A percentile compares a stretch with the other conserved stretches of the same genome.
Conservation (phyloP, 495 filamentous ascomycete genomes). For the Pseudotulostoma volvatum region DNA sequence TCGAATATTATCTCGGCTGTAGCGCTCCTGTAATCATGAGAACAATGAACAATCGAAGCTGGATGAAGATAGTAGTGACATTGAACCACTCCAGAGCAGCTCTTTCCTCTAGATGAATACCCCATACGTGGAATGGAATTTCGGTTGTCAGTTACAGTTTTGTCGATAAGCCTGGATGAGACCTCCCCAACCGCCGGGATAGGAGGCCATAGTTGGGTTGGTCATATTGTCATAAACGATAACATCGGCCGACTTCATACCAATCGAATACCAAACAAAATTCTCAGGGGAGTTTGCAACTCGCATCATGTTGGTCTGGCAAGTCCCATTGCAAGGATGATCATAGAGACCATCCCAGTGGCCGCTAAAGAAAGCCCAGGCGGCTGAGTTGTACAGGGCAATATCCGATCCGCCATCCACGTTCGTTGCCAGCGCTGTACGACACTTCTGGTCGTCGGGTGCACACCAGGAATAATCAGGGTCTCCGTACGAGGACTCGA, state of each 20-base stretch:
- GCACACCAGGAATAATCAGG: slow-evolving; percentile 10
- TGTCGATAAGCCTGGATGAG: slow-evolving; percentile 4
- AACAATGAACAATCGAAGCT: no score
- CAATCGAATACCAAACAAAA: slow-evolving; percentile 5
- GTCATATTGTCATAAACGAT: slow-evolving; percentile 1
- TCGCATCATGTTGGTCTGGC: slow-evolving; percentile 6
- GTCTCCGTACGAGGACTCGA: slow-evolving; percentile 17
- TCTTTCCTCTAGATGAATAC: no score
- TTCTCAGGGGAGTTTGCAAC: slow-evolving; percentile 2
- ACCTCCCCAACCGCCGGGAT: slow-evolving; percentile 4
- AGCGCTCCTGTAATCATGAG: no score
- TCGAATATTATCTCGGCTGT: no score
- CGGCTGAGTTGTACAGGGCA: slow-evolving; percentile 26
- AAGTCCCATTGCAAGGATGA: slow-evolving; percentile 1
- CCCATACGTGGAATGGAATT: no score
- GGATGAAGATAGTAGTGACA: no score
- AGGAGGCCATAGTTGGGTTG: slow-evolving; percentile 1
- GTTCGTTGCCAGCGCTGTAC: slow-evolving; percentile 11
- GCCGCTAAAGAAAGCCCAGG: slow-evolving; percentile 24
- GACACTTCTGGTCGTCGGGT: slow-evolving; percentile 9
- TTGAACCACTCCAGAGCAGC: no score
- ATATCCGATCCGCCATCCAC: slow-evolving; percentile 21
- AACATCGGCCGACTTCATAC: slow-evolving; percentile 3
- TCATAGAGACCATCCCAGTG: slow-evolving; percentile 4
- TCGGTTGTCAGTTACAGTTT: no score